Percentiles rank a stretch among this genome's conserved stretches.
These are phyloP conservation scores for Kwoniella botswanensis DNA, from an alignment of 768 basidiomycete species.

Conservation along the genomic window DNA sequence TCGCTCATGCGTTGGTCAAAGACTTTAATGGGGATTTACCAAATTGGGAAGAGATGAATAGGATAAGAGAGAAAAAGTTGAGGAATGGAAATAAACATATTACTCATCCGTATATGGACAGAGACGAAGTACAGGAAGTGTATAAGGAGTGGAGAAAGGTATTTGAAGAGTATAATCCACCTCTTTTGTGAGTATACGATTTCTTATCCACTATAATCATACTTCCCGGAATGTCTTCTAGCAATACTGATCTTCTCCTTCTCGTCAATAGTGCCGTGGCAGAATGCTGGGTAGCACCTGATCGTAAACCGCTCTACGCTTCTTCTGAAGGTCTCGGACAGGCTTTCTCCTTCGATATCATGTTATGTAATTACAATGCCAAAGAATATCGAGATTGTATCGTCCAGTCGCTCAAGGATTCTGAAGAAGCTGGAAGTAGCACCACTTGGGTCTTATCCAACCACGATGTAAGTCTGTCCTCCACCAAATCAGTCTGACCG, in stretches of 20 bases:
- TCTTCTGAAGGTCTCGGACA: slow-evolving; percentile 47
- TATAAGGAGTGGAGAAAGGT: slow-evolving; percentile 49
- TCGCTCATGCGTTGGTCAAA: slow-evolving; percentile 47
- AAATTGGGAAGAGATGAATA: slow-evolving; percentile 27
- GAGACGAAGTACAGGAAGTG: slow-evolving; percentile 45
- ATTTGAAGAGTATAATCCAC: slow-evolving; percentile 50
- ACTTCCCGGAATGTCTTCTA: background rate
- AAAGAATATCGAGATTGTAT: slow-evolving; percentile 34
- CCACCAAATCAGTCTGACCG: background rate
- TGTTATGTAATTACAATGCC: slow-evolving; percentile 38
- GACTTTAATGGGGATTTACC: slow-evolving; percentile 37
- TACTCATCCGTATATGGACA: slow-evolving; percentile 39
- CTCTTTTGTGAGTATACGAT: slow-evolving; percentile 38
- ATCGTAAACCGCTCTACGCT: slow-evolving; percentile 45
- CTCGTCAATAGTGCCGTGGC: slow-evolving; percentile 40
- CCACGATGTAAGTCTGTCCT: slow-evolving; percentile 2
- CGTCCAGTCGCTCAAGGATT: slow-evolving; percentile 26
- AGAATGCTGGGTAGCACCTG: slow-evolving; percentile 48
- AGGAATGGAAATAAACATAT: slow-evolving; percentile 27
- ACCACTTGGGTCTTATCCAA: slow-evolving; percentile 50
- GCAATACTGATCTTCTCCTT: no score
- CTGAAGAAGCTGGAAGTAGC: slow-evolving; percentile 23
- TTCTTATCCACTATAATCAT: background rate
- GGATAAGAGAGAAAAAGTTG: slow-evolving; percentile 28
- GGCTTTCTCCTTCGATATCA: slow-evolving; percentile 50